phyloP scores from a whole-genome alignment of 169 alveolate genomes.

The Plasmodium relictum region DNA sequence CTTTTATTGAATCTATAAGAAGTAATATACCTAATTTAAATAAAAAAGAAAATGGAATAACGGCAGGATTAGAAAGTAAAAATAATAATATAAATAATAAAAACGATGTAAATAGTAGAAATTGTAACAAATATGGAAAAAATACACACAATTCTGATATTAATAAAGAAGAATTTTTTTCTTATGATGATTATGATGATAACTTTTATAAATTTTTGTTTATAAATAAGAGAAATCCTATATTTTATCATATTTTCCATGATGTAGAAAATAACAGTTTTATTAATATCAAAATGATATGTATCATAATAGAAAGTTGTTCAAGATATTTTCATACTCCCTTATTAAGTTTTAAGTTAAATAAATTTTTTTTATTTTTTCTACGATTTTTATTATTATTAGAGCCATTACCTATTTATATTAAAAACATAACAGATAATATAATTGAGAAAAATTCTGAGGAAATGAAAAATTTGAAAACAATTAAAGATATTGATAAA shows the following conservation, averaged over 20 bases:
- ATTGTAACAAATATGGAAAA: not conserved
- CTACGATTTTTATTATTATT: constrained; percentile 31
- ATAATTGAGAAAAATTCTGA: not conserved
- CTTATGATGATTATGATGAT: constrained; percentile 6
- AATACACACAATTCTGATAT: not conserved
- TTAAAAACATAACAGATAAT: not conserved
- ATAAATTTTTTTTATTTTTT: constrained; percentile 32
- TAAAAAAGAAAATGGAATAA: not conserved
- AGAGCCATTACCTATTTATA: constrained; percentile 52
- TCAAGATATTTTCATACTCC: constrained; percentile 40
- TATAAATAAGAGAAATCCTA: constrained; percentile 41
- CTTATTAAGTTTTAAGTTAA: constrained; percentile 21
- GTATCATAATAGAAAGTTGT: constrained; percentile 52
- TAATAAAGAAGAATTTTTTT: not conserved
- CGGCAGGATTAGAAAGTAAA: not conserved
- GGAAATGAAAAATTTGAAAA: constrained; percentile 5
- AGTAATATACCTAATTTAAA: not conserved
- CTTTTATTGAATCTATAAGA: not conserved
- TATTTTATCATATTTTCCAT: constrained; percentile 20
- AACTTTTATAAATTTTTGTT: constrained; percentile 11
- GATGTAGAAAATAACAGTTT: constrained; percentile 33
- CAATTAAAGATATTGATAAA: constrained; percentile 25
- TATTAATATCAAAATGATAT: constrained; percentile 54
- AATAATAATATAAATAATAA: not conserved
- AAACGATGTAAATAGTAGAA: not conserved